phyloP scores from a whole-genome alignment of 2,329 filamentous ascomycete species.

The Cryphonectria parasitica region DNA sequence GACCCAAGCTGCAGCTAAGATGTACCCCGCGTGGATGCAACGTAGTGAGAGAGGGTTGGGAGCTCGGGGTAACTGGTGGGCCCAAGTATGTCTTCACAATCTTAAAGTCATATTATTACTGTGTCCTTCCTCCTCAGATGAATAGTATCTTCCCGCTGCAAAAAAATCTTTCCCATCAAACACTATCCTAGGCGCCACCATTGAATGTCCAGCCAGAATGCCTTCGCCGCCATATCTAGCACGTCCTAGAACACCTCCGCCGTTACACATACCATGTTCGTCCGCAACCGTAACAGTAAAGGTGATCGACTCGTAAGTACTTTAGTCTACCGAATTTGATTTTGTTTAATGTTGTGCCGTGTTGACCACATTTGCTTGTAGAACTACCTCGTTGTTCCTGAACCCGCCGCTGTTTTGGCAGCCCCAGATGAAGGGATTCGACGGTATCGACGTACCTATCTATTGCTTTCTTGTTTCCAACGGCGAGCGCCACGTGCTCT shows the following conservation, averaged over 20 bases:
- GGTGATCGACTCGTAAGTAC: constrained; percentile 1
- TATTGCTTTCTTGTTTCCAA: constrained; percentile 30
- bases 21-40: too few relatives aligned
- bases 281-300: not conserved
- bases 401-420: not conserved
- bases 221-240: not conserved
- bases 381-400: not conserved
- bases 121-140: too few relatives aligned
- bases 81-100: too few relatives aligned
- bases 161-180: too few relatives aligned
- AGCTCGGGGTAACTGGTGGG: too few relatives aligned
- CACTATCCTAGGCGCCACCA: too few relatives aligned
- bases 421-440: too few relatives aligned
- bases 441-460: constrained; percentile 18
- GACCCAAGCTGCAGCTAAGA: too few relatives aligned
- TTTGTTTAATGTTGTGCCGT: too few relatives aligned
- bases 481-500: constrained; percentile 32
- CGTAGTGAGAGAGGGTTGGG: too few relatives aligned
- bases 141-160: too few relatives aligned
- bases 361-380: not conserved
- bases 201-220: not conserved
- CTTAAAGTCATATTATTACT: too few relatives aligned
- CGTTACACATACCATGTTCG: not conserved
- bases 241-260: not conserved
- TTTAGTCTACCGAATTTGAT: not conserved